Evolutionary conservation across 352 stramenopile species (phyloP).

Genomic region (Pythium vanterpoolii): DNA sequence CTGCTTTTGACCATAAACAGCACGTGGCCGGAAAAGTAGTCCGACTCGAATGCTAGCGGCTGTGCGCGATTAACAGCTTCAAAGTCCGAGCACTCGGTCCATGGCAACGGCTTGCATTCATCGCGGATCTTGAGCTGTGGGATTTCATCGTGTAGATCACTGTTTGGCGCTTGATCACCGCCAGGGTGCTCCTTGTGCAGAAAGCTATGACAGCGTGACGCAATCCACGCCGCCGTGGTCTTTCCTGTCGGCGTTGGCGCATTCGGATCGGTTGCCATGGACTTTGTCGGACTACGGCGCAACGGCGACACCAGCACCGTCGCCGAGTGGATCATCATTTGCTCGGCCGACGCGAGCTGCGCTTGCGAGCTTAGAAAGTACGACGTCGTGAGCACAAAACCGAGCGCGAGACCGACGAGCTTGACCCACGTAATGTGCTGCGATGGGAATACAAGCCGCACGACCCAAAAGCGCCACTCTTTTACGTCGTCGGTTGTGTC

Average conservation of each 20-base stretch:
- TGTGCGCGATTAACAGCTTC: slow-evolving; percentile 31
- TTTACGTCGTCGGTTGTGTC: slow-evolving; percentile 8
- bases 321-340: slow-evolving; percentile 22
- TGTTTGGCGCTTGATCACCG: background rate
- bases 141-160: slow-evolving; percentile 27
- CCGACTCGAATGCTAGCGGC: slow-evolving; percentile 46
- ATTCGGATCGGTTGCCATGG: slow-evolving; percentile 6
- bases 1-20: slow-evolving; percentile 37
- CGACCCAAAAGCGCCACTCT: slow-evolving; percentile 26
- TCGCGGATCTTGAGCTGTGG: slow-evolving; percentile 32
- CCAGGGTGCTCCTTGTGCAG: slow-evolving; percentile 10
- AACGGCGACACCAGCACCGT: slow-evolving; percentile 19
- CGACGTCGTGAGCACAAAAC: slow-evolving; percentile 39
- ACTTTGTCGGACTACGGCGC: background rate
- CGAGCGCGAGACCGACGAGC: slow-evolving; percentile 30
- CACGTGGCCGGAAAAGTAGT: slow-evolving; percentile 35
- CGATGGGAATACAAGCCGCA: slow-evolving; percentile 44
- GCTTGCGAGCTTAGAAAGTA: slow-evolving; percentile 31
- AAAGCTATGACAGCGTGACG: slow-evolving; percentile 12
- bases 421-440: slow-evolving; percentile 43
- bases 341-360: slow-evolving; percentile 22
- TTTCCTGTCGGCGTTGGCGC: slow-evolving; percentile 13
- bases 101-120: slow-evolving; percentile 17
- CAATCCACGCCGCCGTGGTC: slow-evolving; percentile 19
- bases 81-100: background rate